phyloP scores from a whole-genome alignment of 139 green algal species.

The Picochlorum sp. region DNA sequence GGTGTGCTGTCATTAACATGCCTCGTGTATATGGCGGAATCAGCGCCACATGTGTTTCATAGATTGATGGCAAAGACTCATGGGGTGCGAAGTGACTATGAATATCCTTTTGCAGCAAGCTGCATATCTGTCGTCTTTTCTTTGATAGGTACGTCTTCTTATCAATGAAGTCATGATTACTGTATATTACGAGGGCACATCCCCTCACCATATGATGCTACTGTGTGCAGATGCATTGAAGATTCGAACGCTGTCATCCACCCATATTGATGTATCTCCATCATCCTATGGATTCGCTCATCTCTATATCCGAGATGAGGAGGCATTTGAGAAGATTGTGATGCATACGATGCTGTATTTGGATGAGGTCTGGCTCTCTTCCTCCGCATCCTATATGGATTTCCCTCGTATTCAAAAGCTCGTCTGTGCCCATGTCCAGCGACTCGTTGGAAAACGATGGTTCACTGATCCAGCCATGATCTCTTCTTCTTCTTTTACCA shows the following conservation, averaged over 20 bases:
- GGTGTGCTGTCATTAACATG: constrained; percentile 69
- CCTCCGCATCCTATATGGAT: background rate
- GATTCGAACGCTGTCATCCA: too few relatives aligned
- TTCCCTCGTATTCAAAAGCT: background rate
- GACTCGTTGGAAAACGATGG: background rate
- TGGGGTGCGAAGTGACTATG: constrained; percentile 46
- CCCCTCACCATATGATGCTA: too few relatives aligned
- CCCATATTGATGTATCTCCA: background rate
- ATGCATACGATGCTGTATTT: constrained; percentile 3
- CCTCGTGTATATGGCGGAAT: constrained; percentile 59
- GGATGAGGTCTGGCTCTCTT: background rate
- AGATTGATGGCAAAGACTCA: constrained; percentile 58
- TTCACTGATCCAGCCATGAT: background rate
- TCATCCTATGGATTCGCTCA: background rate
- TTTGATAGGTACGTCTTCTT: constrained; percentile 33
- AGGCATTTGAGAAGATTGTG: constrained; percentile 3
- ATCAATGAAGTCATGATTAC: too few relatives aligned
- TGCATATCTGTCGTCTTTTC: constrained; percentile 79
- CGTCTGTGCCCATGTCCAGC: background rate
- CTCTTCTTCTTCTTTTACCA: too few relatives aligned
- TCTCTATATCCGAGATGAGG: background rate
- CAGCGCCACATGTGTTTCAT: constrained; percentile 24
- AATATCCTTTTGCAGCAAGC: constrained; percentile 86
- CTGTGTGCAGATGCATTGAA: too few relatives aligned
- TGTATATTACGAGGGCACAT: too few relatives aligned